Conservation (phyloP, 108 stramenopile genomes). For the Epithemia pelagica region DNA sequence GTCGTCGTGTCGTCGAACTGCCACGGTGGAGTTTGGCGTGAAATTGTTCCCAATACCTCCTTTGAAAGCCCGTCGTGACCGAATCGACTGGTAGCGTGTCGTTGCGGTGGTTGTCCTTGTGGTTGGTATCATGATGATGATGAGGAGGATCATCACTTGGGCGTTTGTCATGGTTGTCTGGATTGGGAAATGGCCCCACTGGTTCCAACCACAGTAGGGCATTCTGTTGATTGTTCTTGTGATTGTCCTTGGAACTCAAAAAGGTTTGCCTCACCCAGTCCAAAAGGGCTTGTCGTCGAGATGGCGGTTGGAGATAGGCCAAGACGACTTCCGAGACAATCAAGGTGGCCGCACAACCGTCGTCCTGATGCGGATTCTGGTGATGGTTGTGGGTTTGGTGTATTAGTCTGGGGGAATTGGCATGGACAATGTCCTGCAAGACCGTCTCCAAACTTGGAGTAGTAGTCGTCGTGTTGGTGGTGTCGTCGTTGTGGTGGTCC, state of each 20-base stretch:
- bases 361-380: background rate
- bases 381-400: background rate
- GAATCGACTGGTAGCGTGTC: too few relatives aligned
- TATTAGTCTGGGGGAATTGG: conserved; percentile 3
- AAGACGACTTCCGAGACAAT: conserved; percentile 68
- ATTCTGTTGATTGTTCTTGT: conserved; percentile 14
- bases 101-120: too few relatives aligned
- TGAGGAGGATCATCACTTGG: too few relatives aligned
- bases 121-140: background rate
- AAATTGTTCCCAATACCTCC: conserved; percentile 45
- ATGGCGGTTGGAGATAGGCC: too few relatives aligned
- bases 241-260: too few relatives aligned
- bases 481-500: background rate
- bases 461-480: conserved; percentile 19
- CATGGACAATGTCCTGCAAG: background rate
- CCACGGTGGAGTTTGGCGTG: conserved; percentile 48
- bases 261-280: too few relatives aligned
- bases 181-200: conserved; percentile 10
- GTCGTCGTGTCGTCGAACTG: background rate
- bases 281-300: too few relatives aligned
- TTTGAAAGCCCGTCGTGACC: conserved; percentile 41
- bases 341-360: conserved; percentile 39
- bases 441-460: background rate
- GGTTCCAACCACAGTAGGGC: conserved; percentile 54
- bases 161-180: too few relatives aligned